Evolutionary conservation across 2,329 filamentous ascomycete species (phyloP).

Genomic region (Hymenoscyphus infarciens): DNA sequence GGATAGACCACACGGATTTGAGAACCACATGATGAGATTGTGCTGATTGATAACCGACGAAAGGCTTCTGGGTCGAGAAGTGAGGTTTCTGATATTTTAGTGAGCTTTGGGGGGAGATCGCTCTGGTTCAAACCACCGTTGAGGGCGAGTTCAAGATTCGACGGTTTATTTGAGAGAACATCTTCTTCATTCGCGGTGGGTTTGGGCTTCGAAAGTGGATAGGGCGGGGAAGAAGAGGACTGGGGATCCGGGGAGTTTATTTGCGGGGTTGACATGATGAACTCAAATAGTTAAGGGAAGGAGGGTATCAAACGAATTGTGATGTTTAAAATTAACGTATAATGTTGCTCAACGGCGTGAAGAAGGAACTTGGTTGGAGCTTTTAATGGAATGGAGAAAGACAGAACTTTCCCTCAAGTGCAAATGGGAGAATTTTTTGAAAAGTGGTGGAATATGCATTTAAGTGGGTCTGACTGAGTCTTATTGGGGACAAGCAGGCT

Average conservation of each 20-base stretch:
- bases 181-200: conserved; percentile 13
- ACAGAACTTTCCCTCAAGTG: too few relatives aligned
- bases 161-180: conserved; percentile 28
- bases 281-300: background rate
- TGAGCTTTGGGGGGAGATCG: conserved; percentile 18
- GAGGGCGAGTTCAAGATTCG: conserved; percentile 29
- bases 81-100: conserved; percentile 21
- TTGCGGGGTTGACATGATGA: conserved; percentile 13
- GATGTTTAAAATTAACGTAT: background rate
- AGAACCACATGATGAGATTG: conserved; percentile 37
- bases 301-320: background rate
- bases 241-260: conserved; percentile 13
- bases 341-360: background rate
- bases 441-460: background rate
- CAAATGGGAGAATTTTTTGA: background rate
- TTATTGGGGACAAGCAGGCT: background rate
- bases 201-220: conserved; percentile 15
- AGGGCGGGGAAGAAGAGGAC: conserved; percentile 7
- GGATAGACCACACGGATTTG: conserved; percentile 23
- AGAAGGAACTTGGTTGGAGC: background rate
- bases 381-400: background rate
- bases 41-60: conserved; percentile 42
- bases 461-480: background rate
- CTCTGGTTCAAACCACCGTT: conserved; percentile 23
- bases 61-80: conserved; percentile 36